phyloP scores from a whole-genome alignment of 2,329 filamentous ascomycete genomes.

The Gnomoniopsis smithogilvyi region DNA sequence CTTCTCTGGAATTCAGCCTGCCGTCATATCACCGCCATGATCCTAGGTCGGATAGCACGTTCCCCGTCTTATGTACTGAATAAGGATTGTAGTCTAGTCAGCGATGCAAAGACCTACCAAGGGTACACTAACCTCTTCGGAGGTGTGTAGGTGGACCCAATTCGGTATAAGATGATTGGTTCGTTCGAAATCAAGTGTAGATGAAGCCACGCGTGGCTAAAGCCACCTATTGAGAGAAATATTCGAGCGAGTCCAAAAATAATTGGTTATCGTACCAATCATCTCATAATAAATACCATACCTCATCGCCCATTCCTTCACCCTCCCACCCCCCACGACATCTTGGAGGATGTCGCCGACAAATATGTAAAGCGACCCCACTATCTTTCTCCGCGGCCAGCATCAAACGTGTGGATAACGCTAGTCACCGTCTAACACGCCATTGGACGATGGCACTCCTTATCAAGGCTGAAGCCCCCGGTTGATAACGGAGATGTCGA shows the following conservation, averaged over 20 bases:
- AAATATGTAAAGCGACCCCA: not conserved
- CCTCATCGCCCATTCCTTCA: too few relatives aligned
- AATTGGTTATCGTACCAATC: too few relatives aligned
- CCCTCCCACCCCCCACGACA: not conserved
- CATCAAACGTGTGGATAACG: slow-evolving; percentile 6
- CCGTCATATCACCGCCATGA: too few relatives aligned
- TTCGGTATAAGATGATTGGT: not conserved
- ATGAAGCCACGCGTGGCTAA: too few relatives aligned
- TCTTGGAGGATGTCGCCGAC: not conserved
- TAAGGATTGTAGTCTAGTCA: too few relatives aligned
- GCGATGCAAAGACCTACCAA: not conserved
- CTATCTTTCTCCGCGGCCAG: slow-evolving; percentile 15
- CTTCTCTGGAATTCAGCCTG: too few relatives aligned
- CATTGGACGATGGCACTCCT: slow-evolving; percentile 1
- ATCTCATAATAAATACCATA: too few relatives aligned
- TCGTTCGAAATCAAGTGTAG: too few relatives aligned
- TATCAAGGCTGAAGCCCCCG: slow-evolving; percentile 8
- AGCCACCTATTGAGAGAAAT: too few relatives aligned
- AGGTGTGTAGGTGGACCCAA: not conserved
- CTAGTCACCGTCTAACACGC: slow-evolving; percentile 7
- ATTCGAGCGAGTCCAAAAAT: too few relatives aligned
- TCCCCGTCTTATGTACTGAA: too few relatives aligned
- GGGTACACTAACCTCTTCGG: not conserved
- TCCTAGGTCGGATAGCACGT: too few relatives aligned
- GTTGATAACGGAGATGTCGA: slow-evolving; percentile 6